Evolutionary conservation across 768 basidiomycete genomes (phyloP).

Genomic region (Kwoniella shandongensis): DNA sequence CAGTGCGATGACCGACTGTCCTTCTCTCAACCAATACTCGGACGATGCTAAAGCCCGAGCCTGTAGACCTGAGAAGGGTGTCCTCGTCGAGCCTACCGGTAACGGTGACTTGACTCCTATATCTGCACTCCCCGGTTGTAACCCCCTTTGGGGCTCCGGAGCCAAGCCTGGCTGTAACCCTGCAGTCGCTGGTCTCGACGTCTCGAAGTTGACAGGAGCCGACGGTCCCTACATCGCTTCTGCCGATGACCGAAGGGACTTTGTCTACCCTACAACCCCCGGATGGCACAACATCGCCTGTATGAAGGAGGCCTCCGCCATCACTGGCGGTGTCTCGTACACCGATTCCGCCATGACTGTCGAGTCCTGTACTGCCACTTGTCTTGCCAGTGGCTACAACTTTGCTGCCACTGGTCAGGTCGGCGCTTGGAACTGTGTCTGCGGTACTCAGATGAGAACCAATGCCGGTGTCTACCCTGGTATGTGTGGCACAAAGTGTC

Average conservation of each 20-base stretch:
- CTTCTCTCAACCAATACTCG: conserved; percentile 25
- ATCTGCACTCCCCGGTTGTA: conserved; percentile 43
- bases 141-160: conserved; percentile 42
- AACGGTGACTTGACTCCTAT: conserved; percentile 38
- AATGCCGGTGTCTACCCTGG: conserved; percentile 10
- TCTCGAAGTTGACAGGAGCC: conserved; percentile 31
- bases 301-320: conserved; percentile 16
- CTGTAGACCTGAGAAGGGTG: conserved; percentile 39
- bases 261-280: conserved; percentile 24
- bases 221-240: conserved; percentile 30
- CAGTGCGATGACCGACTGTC: conserved; percentile 21
- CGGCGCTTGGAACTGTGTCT: conserved; percentile 21
- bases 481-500: conserved; percentile 20
- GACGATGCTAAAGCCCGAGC: conserved; percentile 18
- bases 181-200: conserved; percentile 25
- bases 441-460: conserved; percentile 21
- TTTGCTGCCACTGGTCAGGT: conserved; percentile 26
- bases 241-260: conserved; percentile 16
- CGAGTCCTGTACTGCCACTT: conserved; percentile 22
- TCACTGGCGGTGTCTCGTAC: conserved; percentile 25
- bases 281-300: conserved; percentile 42
- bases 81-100: conserved; percentile 19
- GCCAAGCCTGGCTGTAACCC: conserved; percentile 42
- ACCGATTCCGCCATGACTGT: conserved; percentile 25
- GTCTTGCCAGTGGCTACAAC: conserved; percentile 23